A percentile compares a stretch with the other conserved stretches of the same genome.
phyloP scores from a whole-genome alignment of 352 stramenopile species.

The Globisporangium parvum region DNA sequence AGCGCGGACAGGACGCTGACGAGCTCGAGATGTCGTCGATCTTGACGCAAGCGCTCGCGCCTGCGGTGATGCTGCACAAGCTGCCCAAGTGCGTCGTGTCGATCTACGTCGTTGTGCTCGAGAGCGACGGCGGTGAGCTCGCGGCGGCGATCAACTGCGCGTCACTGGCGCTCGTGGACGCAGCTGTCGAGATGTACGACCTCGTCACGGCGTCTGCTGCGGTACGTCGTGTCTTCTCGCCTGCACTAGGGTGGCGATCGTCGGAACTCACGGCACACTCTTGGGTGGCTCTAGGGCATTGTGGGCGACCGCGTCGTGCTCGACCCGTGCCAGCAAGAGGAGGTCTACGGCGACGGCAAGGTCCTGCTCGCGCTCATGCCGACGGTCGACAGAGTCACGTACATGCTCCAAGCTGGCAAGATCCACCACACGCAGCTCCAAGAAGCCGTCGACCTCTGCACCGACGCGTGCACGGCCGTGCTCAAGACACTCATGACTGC shows the following conservation, averaged over 20 bases:
- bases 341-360: slow-evolving; percentile 46
- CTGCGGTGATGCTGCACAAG: slow-evolving; percentile 81
- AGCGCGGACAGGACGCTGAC: slow-evolving; percentile 69
- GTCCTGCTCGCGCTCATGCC: slow-evolving; percentile 86
- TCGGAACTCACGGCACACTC: not conserved
- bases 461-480: slow-evolving; percentile 63
- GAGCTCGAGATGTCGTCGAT: slow-evolving; percentile 78
- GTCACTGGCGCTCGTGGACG: slow-evolving; percentile 84
- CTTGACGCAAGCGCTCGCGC: slow-evolving; percentile 67
- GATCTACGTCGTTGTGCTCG: slow-evolving; percentile 85
- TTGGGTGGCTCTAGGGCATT: slow-evolving; percentile 27
- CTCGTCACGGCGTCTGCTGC: slow-evolving; percentile 78
- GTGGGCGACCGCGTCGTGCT: slow-evolving; percentile 51
- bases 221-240: slow-evolving; percentile 6
- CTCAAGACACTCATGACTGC: slow-evolving; percentile 48
- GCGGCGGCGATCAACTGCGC: slow-evolving; percentile 81
- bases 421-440: slow-evolving; percentile 74
- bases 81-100: slow-evolving; percentile 88
- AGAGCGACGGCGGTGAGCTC: slow-evolving; percentile 80
- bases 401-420: slow-evolving; percentile 83
- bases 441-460: slow-evolving; percentile 85
- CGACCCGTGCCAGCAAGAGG: slow-evolving; percentile 69
- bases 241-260: slow-evolving; percentile 1
- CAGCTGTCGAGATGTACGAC: slow-evolving; percentile 90
- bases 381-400: slow-evolving; percentile 69